phyloP scores from a whole-genome alignment of 2,329 filamentous ascomycete genomes.

The Diaporthe nobilis region DNA sequence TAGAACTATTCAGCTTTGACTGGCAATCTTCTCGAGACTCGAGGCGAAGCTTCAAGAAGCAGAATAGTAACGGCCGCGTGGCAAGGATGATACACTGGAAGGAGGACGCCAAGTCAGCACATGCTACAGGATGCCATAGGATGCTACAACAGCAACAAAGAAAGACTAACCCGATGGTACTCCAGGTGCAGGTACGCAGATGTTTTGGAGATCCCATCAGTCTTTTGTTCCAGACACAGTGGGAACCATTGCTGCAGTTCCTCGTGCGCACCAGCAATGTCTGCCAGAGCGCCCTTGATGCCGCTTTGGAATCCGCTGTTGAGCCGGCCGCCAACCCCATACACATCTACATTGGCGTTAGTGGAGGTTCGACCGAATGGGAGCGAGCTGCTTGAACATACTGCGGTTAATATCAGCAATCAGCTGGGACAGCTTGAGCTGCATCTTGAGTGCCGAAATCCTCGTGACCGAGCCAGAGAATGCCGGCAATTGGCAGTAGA shows the following conservation, averaged over 20 bases:
- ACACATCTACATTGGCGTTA: constrained; percentile 46
- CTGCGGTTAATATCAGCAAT: constrained; percentile 52
- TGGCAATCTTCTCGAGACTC: constrained; percentile 18
- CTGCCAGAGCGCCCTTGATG: constrained; percentile 50
- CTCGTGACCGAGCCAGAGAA: constrained; percentile 49
- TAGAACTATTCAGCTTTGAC: constrained; percentile 50
- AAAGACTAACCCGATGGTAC: constrained; percentile 50
- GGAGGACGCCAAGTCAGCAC: background rate
- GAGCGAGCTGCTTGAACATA: constrained; percentile 6
- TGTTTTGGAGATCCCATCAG: constrained; percentile 52
- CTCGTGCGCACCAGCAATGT: constrained; percentile 49
- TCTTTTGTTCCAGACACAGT: constrained; percentile 47
- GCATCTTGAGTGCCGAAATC: constrained; percentile 51
- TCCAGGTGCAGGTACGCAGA: constrained; percentile 52
- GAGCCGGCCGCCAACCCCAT: constrained; percentile 49
- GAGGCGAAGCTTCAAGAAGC: constrained; percentile 53
- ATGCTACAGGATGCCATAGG: background rate
- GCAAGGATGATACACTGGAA: constrained; percentile 45
- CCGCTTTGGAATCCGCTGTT: constrained; percentile 51
- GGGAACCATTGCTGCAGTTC: constrained; percentile 51
- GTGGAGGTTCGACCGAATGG: no score
- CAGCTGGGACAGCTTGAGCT: constrained; percentile 49
- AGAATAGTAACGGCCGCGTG: constrained; percentile 51
- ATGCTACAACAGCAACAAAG: background rate
- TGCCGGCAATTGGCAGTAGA: constrained; percentile 57